phyloP scores from a whole-genome alignment of 1,284 basidiomycete genomes.

The Grifola frondosa region DNA sequence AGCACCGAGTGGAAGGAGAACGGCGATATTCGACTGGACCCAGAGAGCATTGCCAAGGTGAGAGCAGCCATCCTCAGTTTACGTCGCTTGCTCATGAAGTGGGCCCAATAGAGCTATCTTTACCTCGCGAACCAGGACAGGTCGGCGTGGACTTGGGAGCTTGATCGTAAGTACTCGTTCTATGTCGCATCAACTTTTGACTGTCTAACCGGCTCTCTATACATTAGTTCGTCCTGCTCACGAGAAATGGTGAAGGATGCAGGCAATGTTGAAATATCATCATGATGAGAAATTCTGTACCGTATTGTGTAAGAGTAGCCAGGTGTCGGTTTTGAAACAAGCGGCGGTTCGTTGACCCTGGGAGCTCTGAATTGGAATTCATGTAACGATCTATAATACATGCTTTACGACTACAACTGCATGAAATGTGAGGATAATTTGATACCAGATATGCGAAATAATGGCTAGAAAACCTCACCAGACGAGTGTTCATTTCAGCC shows the following conservation, averaged over 20 bases:
- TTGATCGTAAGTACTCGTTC: slow-evolving; percentile 38
- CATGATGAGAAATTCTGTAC: too few species aligned
- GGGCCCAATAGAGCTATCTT: slow-evolving; percentile 36
- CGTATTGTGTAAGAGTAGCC: too few species aligned
- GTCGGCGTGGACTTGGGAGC: slow-evolving; percentile 52
- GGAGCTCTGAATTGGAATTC: too few species aligned
- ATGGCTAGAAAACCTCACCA: too few species aligned
- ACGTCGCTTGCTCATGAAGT: neutral
- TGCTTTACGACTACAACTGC: too few species aligned
- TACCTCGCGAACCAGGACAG: slow-evolving; percentile 44
- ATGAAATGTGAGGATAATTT: too few species aligned
- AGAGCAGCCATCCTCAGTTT: slow-evolving; percentile 8
- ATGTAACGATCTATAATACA: too few species aligned
- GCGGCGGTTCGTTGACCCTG: too few species aligned
- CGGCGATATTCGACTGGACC: slow-evolving; percentile 47
- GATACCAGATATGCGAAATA: too few species aligned
- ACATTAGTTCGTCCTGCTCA: slow-evolving; percentile 37
- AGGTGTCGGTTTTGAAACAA: too few species aligned
- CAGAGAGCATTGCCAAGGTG: slow-evolving; percentile 68
- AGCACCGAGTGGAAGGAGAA: slow-evolving; percentile 47
- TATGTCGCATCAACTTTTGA: neutral
- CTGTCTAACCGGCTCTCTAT: neutral
- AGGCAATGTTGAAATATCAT: slow-evolving; percentile 1
- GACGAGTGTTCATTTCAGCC: too few species aligned
- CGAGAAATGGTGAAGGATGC: slow-evolving; percentile 21